Conservation (phyloP, 768 basidiomycete genomes). For the Mycena amicta region DNA sequence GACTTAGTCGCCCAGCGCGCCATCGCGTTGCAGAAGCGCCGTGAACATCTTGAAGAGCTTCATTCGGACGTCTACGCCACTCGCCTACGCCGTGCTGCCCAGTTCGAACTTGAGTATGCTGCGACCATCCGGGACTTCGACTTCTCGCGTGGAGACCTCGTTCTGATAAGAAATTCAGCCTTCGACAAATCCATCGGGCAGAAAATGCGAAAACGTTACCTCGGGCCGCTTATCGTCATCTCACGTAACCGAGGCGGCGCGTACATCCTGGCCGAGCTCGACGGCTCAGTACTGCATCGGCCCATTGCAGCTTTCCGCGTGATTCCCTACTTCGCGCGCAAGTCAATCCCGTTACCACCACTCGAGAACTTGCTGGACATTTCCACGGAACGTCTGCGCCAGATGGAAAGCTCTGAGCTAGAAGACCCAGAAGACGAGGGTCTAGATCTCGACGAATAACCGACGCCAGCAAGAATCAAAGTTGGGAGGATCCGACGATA, state of each 20-base stretch:
- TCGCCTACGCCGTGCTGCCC: not conserved
- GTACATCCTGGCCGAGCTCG: conserved; percentile 24
- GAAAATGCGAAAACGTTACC: conserved; percentile 32
- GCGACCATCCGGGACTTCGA: not conserved
- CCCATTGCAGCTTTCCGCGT: conserved; percentile 26
- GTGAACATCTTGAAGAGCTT: conserved; percentile 12
- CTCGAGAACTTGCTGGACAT: conserved; percentile 20
- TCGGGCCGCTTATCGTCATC: conserved; percentile 37
- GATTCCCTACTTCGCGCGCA: conserved; percentile 25
- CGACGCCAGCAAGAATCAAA: too few species aligned
- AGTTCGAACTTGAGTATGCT: not conserved
- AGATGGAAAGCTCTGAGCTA: not conserved
- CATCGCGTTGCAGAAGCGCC: conserved; percentile 27
- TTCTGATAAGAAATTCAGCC: not conserved
- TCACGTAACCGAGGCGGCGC: conserved; percentile 28
- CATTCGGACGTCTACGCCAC: conserved; percentile 14
- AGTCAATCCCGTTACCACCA: conserved; percentile 7
- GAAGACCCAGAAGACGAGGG: conserved; percentile 2
- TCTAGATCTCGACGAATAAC: too few species aligned
- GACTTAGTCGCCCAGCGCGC: conserved; percentile 28
- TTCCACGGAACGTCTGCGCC: conserved; percentile 5
- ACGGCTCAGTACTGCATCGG: not conserved
- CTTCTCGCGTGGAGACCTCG: not conserved
- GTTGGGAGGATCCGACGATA: too few species aligned
- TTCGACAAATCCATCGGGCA: not conserved